A percentile compares a stretch with the other conserved stretches of the same genome.
phyloP scores from a whole-genome alignment of 306 rosid species.

The Macrotyloma uniflorum region DNA sequence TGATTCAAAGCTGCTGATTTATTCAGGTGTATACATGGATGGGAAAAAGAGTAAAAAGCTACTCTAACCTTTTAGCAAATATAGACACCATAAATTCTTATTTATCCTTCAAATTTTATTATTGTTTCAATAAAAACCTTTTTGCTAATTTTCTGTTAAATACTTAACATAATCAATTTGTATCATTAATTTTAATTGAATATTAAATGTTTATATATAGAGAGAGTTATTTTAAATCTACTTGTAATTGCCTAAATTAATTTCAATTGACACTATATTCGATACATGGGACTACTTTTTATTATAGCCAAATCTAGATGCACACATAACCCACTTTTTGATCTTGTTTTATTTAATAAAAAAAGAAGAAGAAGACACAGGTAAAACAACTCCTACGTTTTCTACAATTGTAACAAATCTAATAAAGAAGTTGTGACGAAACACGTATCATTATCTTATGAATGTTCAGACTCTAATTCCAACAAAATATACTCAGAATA shows the following conservation, averaged over 20 bases:
- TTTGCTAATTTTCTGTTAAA: no score
- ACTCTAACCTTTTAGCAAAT: no score
- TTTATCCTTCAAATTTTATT: no score
- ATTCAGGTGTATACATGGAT: no score
- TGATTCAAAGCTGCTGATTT: no score
- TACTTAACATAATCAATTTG: no score
- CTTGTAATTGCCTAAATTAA: neutral
- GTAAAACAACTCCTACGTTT: neutral
- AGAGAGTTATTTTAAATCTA: no score
- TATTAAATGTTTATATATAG: no score
- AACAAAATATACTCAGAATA: slow-evolving; percentile 39
- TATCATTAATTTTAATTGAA: no score
- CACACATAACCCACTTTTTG: neutral
- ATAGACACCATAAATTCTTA: no score
- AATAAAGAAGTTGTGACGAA: neutral
- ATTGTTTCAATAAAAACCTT: no score
- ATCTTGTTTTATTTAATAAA: neutral
- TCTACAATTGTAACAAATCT: neutral
- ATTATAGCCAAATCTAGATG: neutral
- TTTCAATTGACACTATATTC: neutral
- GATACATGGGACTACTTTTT: neutral
- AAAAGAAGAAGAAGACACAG: neutral
- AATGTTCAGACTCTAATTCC: neutral
- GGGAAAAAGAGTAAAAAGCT: no score
- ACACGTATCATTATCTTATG: neutral